Evolutionary conservation across 164 flowering plant genomes (phyloP), one percentile per base, ranked within the genome.

Genomic region (Berberis thunbergii): DNA sequence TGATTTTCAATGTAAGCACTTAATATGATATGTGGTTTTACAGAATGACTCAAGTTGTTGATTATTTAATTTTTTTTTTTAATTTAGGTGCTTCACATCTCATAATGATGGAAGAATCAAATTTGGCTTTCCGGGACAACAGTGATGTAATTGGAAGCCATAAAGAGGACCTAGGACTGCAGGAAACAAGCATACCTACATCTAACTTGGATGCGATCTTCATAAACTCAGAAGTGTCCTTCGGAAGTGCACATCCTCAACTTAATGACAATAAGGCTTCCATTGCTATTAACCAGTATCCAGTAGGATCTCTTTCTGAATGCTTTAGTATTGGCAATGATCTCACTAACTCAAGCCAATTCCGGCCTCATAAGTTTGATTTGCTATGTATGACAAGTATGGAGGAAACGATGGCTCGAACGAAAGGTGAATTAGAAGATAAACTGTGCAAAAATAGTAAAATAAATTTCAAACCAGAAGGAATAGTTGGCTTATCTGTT

Each of bases 31-130:
- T 8, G 2, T 60, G 3, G n/a, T 43, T 13, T 60, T 4, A 5
- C 10, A 52, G n/a, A 11, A 12, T 12, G 13, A 13, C 3, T 54
- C 26, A 26, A 26, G 26, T 26, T 26, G 13, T 41, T n/a, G 49
- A 43, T 54, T 13, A 26, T 46, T 54, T 57, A 40, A 38, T 66
- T 54, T 61, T 45, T 71, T 40, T 57, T 64, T 41, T 44, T 40
- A 46, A 41, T 70, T 75, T 78, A 79, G 83, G 69, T 70, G 55
- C 73, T 60, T 68, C 70, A 62, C 56, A 64, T 26, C 12, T 52
- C 50, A 10, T 54, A 61, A 41, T 46, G 39, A 41, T 54, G 64
- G 77, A 69, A 7, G 43, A 42, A 6, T 57, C 60, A 57, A 45
- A 42, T 57, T 60, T 58, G 9, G 44, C 41, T 45, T 43, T 39